A percentile compares a stretch with the other conserved stretches of the same genome.
phyloP scores from a whole-genome alignment of 2,329 filamentous ascomycete genomes.

The Raffaelea ambrosiae region DNA sequence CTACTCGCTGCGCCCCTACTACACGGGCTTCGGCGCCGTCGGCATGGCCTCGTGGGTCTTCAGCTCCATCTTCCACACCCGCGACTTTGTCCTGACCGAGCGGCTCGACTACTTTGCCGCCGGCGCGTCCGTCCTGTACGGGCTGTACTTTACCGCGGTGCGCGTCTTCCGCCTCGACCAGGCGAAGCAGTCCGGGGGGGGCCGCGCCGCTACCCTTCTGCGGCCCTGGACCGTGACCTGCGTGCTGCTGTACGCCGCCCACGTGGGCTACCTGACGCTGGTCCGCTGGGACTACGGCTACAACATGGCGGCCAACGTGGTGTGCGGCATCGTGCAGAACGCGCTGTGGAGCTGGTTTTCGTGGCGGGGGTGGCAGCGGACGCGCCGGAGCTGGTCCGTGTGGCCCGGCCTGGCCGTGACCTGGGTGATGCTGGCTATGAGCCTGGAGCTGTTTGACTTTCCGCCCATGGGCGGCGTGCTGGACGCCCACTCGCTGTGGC shows the following conservation, averaged over 20 bases:
- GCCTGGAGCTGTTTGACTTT: constrained; percentile 90
- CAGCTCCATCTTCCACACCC: constrained; percentile 84
- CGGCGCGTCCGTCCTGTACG: constrained; percentile 82
- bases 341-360: constrained; percentile 81
- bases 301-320: constrained; percentile 94
- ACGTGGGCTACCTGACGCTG: constrained; percentile 76
- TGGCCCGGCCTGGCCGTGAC: constrained; percentile 89
- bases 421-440: constrained; percentile 91
- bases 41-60: constrained; percentile 79
- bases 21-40: constrained; percentile 69
- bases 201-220: constrained; percentile 34
- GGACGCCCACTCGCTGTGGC: constrained; percentile 94
- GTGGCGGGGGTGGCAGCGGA: constrained; percentile 61
- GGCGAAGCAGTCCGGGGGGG: constrained; percentile 27
- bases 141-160: constrained; percentile 76
- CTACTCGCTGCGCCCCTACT: constrained; percentile 75
- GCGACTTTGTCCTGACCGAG: constrained; percentile 80
- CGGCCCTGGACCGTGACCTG: constrained; percentile 72
- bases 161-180: constrained; percentile 73
- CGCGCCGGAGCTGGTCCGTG: constrained; percentile 68
- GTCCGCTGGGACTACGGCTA: constrained; percentile 94
- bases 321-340: constrained; percentile 71
- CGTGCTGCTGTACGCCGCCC: constrained; percentile 58
- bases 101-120: constrained; percentile 95
- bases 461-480: constrained; percentile 72